Percentiles rank a stretch among this genome's conserved stretches.
Conservation (phyloP, 2,329 filamentous ascomycete species). For the Coniochaeta pulveracea region DNA sequence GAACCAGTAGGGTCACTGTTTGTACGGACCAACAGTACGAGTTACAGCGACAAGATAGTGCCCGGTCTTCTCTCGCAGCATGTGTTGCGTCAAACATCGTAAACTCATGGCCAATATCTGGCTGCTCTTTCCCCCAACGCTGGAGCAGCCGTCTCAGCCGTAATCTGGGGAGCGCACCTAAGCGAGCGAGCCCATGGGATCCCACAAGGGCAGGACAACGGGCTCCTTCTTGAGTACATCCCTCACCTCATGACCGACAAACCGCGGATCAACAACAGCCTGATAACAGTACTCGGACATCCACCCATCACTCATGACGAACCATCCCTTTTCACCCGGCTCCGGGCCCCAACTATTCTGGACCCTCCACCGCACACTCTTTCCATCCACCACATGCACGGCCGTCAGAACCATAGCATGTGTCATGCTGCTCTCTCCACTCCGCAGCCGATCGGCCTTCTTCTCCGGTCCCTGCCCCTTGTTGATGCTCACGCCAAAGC, state of each 20-base stretch:
- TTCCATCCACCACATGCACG: slow-evolving; percentile 63
- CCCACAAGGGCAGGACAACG: slow-evolving; percentile 64
- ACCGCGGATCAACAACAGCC: slow-evolving; percentile 67
- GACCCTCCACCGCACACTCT: slow-evolving; percentile 68
- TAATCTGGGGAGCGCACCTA: no score
- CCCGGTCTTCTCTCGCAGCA: no score
- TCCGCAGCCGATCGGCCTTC: slow-evolving; percentile 64
- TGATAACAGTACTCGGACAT: slow-evolving; percentile 78
- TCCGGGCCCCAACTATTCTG: slow-evolving; percentile 74
- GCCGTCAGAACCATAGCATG: slow-evolving; percentile 88
- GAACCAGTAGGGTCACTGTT: no score
- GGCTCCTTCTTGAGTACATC: slow-evolving; percentile 63
- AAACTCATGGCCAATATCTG: no score
- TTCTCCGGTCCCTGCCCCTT: slow-evolving; percentile 47
- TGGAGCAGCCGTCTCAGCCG: no score
- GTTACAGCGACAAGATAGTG: no score
- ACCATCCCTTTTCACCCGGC: slow-evolving; percentile 69
- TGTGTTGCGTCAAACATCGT: no score
- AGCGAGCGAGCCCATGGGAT: slow-evolving; percentile 68
- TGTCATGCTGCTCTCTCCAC: slow-evolving; percentile 74
- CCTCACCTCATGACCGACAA: slow-evolving; percentile 51
- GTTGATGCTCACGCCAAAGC: slow-evolving; percentile 61
- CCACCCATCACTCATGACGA: slow-evolving; percentile 78
- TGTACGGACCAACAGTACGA: no score
- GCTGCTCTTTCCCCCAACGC: no score